Conservation (phyloP, 352 stramenopile genomes). For the Globisporangium polare region DNA sequence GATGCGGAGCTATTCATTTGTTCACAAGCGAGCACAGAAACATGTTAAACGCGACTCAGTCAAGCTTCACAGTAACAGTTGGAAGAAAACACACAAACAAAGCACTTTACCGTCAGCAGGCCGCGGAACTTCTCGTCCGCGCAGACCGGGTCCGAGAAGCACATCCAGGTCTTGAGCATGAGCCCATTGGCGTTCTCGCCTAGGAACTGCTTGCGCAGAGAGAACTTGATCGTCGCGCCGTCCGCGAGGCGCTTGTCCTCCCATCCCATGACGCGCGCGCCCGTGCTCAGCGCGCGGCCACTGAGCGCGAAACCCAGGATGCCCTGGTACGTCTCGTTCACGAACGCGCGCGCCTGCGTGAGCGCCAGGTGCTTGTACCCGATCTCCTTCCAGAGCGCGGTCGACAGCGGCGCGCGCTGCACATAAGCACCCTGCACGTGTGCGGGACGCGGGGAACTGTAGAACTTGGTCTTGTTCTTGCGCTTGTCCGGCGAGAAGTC, state of each 20-base stretch:
- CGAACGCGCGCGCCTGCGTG: conserved; percentile 14
- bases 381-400: conserved; percentile 6
- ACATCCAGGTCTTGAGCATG: conserved; percentile 66
- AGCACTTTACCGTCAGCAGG: conserved; percentile 37
- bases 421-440: conserved; percentile 10
- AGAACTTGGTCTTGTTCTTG: conserved; percentile 23
- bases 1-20: conserved; percentile 30
- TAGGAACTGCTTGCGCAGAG: conserved; percentile 53
- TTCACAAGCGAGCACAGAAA: conserved; percentile 5
- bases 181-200: conserved; percentile 33
- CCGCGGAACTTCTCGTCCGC: conserved; percentile 56
- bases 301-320: conserved; percentile 56
- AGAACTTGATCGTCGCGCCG: conserved; percentile 55
- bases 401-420: neutral
- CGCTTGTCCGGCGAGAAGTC: conserved; percentile 33
- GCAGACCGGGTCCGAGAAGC: conserved; percentile 60
- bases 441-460: conserved; percentile 29
- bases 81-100: no score
- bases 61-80: no score
- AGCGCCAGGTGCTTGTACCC: conserved; percentile 20
- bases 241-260: conserved; percentile 59
- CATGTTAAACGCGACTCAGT: neutral
- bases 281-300: conserved; percentile 40
- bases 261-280: conserved; percentile 57
- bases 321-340: conserved; percentile 41